Evolutionary conservation across 768 basidiomycete genomes (phyloP).

Genomic region (Tylopilus intermedius): DNA sequence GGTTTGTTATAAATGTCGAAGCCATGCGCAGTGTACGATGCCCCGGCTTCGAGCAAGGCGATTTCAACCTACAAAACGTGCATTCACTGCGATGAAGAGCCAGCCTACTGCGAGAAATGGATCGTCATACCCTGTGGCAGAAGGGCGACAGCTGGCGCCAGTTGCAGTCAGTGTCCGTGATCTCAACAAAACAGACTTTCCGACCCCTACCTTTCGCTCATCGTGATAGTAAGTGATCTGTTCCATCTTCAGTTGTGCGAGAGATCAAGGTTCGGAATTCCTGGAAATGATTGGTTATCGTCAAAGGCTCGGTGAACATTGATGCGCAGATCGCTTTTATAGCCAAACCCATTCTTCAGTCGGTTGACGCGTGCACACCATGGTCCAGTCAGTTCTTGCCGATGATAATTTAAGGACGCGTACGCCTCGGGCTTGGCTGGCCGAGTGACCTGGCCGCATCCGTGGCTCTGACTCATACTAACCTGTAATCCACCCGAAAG

Average conservation of each 20-base stretch:
- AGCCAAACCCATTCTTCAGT: background rate
- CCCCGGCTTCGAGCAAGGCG: conserved; percentile 52
- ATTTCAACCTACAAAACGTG: conserved; percentile 43
- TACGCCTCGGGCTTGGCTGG: background rate
- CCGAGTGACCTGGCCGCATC: background rate
- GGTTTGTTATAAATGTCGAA: conserved; percentile 62
- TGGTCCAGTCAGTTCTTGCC: background rate
- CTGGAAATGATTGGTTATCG: background rate
- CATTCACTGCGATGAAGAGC: background rate
- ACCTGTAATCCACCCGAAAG: background rate
- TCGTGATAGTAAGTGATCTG: conserved; percentile 37
- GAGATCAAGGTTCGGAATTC: background rate
- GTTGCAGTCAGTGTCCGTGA: background rate
- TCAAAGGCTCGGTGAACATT: background rate
- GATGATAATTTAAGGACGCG: background rate
- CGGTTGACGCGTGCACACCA: background rate
- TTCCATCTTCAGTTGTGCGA: conserved; percentile 8
- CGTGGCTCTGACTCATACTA: background rate
- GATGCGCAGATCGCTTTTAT: background rate
- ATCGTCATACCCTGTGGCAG: conserved; percentile 42
- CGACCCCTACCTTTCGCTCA: conserved; percentile 32
- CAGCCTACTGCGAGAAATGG: background rate
- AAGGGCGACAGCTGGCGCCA: conserved; percentile 46
- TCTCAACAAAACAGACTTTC: background rate
- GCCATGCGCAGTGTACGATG: conserved; percentile 45